These are phyloP conservation scores for Agrostemma githago DNA, from an alignment of 148 eudicot species.

Conservation along the genomic window DNA sequence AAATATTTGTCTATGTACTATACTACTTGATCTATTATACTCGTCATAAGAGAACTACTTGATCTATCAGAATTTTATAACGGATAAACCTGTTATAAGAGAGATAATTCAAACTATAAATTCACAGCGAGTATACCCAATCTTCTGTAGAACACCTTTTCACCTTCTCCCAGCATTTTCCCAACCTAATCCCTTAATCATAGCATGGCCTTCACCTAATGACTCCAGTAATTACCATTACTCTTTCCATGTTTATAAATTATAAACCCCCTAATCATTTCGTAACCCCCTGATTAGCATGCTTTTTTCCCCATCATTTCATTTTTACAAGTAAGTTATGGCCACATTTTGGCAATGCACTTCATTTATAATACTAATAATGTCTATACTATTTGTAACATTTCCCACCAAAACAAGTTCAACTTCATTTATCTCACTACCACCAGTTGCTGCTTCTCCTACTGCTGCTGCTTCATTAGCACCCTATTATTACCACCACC, in stretches of 20 bases:
- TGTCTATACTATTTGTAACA: not conserved
- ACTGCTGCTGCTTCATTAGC: conserved; percentile 3
- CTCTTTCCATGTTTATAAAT: no score
- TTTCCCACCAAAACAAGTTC: not conserved
- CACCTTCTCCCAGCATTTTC: conserved; percentile 11
- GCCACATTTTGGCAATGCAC: not conserved
- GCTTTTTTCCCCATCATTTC: not conserved
- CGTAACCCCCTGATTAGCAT: not conserved
- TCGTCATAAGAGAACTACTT: no score
- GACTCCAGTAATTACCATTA: no score
- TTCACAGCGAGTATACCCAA: not conserved
- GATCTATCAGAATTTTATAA: no score
- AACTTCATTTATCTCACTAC: not conserved
- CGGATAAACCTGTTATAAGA: no score
- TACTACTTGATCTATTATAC: no score
- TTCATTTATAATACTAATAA: not conserved
- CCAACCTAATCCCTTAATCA: not conserved
- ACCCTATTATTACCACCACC: not conserved
- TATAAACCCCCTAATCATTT: no score
- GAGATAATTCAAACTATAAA: not conserved
- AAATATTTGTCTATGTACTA: no score
- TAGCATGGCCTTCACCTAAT: not conserved
- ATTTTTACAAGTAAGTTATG: not conserved
- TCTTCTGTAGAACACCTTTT: not conserved
- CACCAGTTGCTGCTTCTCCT: not conserved